Evolutionary conservation across 2,329 filamentous ascomycete species (phyloP).

Genomic region (Dendrostoma leiphaemia): DNA sequence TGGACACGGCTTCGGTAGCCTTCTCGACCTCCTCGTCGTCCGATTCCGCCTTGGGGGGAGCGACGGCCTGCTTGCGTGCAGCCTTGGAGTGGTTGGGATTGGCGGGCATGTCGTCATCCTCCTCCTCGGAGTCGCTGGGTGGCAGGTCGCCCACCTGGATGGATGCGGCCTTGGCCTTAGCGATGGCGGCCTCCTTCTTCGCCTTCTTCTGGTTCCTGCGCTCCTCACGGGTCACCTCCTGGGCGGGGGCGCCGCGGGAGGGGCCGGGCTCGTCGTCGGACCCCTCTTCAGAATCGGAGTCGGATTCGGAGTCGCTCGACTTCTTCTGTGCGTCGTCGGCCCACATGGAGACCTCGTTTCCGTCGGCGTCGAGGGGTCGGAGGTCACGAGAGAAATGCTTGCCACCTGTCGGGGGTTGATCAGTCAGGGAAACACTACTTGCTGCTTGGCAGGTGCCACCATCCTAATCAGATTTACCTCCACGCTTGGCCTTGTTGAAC

Average conservation of each 20-base stretch:
- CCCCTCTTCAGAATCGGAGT: conserved; percentile 48
- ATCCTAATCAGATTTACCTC: conserved; percentile 76
- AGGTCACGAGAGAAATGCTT: conserved; percentile 95
- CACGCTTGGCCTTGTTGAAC: conserved; percentile 89
- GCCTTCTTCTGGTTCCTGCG: conserved; percentile 86
- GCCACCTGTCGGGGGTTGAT: conserved; percentile 61
- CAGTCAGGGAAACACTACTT: neutral
- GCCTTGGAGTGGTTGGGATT: conserved; percentile 92
- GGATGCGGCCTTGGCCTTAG: conserved; percentile 66
- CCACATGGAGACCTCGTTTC: conserved; percentile 89
- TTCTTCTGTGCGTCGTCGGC: conserved; percentile 53
- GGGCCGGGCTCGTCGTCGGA: conserved; percentile 38
- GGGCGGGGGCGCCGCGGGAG: conserved; percentile 33
- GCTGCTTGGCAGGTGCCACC: neutral
- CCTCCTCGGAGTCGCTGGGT: conserved; percentile 64
- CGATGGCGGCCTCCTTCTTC: conserved; percentile 85
- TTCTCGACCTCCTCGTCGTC: conserved; percentile 39
- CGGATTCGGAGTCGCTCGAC: conserved; percentile 48
- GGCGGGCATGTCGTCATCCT: conserved; percentile 69
- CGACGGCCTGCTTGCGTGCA: conserved; percentile 56
- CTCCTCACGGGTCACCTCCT: conserved; percentile 74
- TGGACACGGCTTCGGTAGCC: conserved; percentile 54
- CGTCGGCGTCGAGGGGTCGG: conserved; percentile 82
- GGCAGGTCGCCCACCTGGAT: conserved; percentile 86
- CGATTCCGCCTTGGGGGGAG: conserved; percentile 29